A percentile compares a stretch with the other conserved stretches of the same genome.
Conservation (phyloP, 1,284 basidiomycete genomes). For the Coriolopsis trogii region DNA sequence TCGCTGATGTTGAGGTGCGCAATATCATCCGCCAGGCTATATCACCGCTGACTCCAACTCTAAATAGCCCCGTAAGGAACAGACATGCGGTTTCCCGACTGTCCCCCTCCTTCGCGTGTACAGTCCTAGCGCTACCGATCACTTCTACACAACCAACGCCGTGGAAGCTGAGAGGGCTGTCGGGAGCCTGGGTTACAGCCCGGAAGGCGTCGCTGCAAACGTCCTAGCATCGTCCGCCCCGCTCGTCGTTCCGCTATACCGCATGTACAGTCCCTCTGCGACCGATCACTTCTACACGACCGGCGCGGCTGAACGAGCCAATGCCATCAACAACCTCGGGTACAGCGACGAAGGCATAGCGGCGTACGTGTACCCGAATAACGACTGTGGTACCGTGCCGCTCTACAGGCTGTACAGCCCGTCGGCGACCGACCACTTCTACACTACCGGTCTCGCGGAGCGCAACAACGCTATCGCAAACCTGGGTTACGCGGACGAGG, state of each 20-base stretch:
- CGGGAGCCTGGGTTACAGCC: slow-evolving; percentile 8
- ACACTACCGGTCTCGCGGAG: slow-evolving; percentile 5
- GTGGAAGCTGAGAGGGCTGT: slow-evolving; percentile 12
- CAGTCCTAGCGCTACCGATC: slow-evolving; percentile 9
- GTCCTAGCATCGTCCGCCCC: slow-evolving; percentile 9
- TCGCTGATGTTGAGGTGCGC: slow-evolving; percentile 45
- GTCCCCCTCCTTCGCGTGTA: slow-evolving; percentile 17
- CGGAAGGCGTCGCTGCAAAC: slow-evolving; percentile 12
- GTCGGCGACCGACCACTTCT: slow-evolving; percentile 9
- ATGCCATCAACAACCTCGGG: background rate
- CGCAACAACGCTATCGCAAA: background rate
- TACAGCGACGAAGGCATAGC: slow-evolving; percentile 1
- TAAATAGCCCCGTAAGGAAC: background rate
- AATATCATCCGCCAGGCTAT: background rate
- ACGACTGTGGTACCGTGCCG: slow-evolving; percentile 1
- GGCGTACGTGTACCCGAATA: slow-evolving; percentile 5
- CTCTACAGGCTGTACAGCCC: slow-evolving; percentile 8
- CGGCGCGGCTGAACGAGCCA: background rate
- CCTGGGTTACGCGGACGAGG: slow-evolving; percentile 4
- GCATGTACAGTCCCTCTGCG: slow-evolving; percentile 5
- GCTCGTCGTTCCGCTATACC: slow-evolving; percentile 13
- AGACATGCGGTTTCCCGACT: slow-evolving; percentile 4
- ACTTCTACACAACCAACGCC: slow-evolving; percentile 23
- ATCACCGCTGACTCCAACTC: background rate
- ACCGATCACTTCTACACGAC: slow-evolving; percentile 14